Conservation (phyloP, 1,139 yeast genomes). For the Taphrina confusa region DNA sequence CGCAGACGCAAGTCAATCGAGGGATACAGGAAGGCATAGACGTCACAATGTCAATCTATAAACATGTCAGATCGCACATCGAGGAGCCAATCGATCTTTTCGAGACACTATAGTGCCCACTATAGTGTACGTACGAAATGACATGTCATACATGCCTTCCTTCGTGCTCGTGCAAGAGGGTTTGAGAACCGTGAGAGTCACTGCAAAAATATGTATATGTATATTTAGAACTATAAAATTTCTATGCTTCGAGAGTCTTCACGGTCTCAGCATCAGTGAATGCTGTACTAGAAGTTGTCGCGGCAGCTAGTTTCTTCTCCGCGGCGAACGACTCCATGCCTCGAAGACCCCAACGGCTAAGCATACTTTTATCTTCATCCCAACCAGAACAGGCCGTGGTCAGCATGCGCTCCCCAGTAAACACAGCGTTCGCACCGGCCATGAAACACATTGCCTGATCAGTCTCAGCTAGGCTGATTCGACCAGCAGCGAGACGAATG, state of each 20-base stretch:
- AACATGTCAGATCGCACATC: slow-evolving; percentile 21
- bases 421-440: slow-evolving; percentile 79
- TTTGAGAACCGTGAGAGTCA: no score
- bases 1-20: slow-evolving; percentile 5
- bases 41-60: slow-evolving; percentile 22
- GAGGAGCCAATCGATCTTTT: slow-evolving; percentile 25
- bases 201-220: not conserved
- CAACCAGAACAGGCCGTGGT: slow-evolving; percentile 84
- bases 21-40: slow-evolving; percentile 22
- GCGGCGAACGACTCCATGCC: slow-evolving; percentile 62
- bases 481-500: slow-evolving; percentile 75
- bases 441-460: slow-evolving; percentile 75
- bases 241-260: slow-evolving; percentile 5
- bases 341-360: slow-evolving; percentile 66
- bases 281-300: not conserved
- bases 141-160: not conserved
- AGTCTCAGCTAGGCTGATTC: slow-evolving; percentile 75
- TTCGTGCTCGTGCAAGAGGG: no score
- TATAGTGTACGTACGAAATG: not conserved
- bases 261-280: slow-evolving; percentile 29
- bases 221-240: not conserved
- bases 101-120: slow-evolving; percentile 9
- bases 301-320: slow-evolving; percentile 15
- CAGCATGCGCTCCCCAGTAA: slow-evolving; percentile 78
- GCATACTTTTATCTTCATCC: slow-evolving; percentile 75